Base-by-base conservation (phyloP, 2,329 filamentous ascomycete genomes). In the Sclerotinia borealis region DNA sequence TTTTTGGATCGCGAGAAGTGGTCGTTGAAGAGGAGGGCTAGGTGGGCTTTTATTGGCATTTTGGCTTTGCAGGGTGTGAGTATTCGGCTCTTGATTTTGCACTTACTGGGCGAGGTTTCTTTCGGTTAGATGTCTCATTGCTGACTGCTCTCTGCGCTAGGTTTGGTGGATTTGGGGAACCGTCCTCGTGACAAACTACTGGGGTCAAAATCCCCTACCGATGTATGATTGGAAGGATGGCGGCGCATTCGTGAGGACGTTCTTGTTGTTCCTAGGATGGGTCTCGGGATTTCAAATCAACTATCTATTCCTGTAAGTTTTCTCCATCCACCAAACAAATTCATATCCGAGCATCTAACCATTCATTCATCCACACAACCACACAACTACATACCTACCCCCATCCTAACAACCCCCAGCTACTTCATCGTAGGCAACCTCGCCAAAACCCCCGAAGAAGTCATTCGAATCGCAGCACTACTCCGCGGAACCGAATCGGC, bases 161-260 rank as follows among this genome's bases (percentile, higher is more conserved):
- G 54, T 78, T 0, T 90, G 86, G 83, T 92, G 89, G 88, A 78
- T 85, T 4, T 92, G 89, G 88, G 83, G 82, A 0, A 89, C 87
- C 0, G 75, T 91, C 2, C 74, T 89, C 2, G 85, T 85, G 0
- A 86, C 86, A 0, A 77, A 83, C 36, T 91, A 85, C 72, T 78
- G 79, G 19, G 74, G 41, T 6, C n/a, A 76, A 13, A 83, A 81
- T 0, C 76, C 78, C 22, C 39, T 58, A 22, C 87, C 88, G 0
- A 82, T 80, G 0, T 88, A 84, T 68, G 89, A 92, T 73, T 92
- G 89, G 89, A 70, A 72, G 0, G 81, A 81, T 66, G 66, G 76
- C 0, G 87, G 85, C 0, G 48, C 48, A 27, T 92, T 92, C 61
- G 88, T 87, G 0, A 79, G 79, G 45, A 85, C 81, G 0, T 92